phyloP scores from a whole-genome alignment of 2,329 filamentous ascomycete genomes.

The Fusarium liriodendri region DNA sequence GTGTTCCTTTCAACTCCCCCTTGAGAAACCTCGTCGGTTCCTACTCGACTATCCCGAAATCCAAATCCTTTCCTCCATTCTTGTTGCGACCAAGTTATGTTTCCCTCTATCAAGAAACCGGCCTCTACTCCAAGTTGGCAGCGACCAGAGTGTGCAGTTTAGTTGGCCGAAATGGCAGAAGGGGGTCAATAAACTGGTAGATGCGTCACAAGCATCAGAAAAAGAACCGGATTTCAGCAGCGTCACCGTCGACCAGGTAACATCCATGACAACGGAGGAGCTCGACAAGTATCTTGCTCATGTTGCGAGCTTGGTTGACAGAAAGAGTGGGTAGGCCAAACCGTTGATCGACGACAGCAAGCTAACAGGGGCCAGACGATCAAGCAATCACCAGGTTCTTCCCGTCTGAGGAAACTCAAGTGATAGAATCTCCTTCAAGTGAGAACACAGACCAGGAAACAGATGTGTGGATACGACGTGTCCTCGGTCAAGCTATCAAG shows the following conservation, averaged over 20 bases:
- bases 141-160: constrained; percentile 52
- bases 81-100: constrained; percentile 82
- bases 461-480: constrained; percentile 32
- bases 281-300: constrained; percentile 73
- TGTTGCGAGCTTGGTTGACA: constrained; percentile 48
- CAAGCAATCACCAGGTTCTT: constrained; percentile 51
- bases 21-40: constrained; percentile 56
- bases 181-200: constrained; percentile 52
- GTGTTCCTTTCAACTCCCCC: constrained; percentile 66
- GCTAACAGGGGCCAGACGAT: constrained; percentile 39
- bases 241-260: constrained; percentile 71
- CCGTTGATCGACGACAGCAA: too few relatives aligned
- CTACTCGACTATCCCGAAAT: constrained; percentile 78
- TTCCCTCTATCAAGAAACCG: constrained; percentile 77
- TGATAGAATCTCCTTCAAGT: constrained; percentile 18
- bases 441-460: constrained; percentile 43
- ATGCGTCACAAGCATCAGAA: constrained; percentile 12
- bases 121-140: constrained; percentile 44
- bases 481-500: constrained; percentile 37
- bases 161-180: constrained; percentile 79
- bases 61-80: constrained; percentile 75
- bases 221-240: constrained; percentile 56
- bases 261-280: constrained; percentile 68
- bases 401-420: constrained; percentile 42
- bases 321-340: constrained; percentile 44